Evolutionary conservation across 2,329 filamentous ascomycete genomes (phyloP).

Genomic region (Trichoderma gracile): DNA sequence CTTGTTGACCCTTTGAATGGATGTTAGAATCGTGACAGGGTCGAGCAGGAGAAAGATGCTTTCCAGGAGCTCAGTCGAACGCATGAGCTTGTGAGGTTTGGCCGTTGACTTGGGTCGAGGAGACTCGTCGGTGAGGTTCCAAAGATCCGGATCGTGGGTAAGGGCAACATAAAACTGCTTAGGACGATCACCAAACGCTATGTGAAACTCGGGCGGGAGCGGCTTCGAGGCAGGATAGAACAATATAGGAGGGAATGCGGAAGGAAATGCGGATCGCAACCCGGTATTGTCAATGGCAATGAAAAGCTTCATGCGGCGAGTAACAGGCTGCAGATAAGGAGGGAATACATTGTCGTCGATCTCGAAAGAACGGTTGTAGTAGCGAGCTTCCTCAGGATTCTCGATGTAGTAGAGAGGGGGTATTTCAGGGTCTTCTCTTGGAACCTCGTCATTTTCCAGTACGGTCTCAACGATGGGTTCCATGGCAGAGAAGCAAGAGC

Average conservation of each 20-base stretch:
- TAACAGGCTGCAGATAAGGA: not conserved
- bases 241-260: not conserved
- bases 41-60: not conserved
- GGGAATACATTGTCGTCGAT: not conserved
- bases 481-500: not conserved
- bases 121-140: not conserved
- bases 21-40: not conserved
- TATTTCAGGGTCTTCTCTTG: not conserved
- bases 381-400: not conserved
- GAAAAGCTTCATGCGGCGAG: not conserved
- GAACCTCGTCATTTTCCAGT: not conserved
- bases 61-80: slow-evolving; percentile 1
- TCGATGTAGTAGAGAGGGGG: slow-evolving; percentile 1
- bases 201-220: not conserved
- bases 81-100: not conserved
- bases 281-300: not conserved
- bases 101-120: not conserved
- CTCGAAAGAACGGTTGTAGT: not conserved
- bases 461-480: not conserved
- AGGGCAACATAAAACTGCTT: not conserved
- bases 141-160: not conserved
- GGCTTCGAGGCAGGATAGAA: not conserved
- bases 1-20: not conserved
- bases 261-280: too few species aligned
- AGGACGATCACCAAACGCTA: not conserved